Evolutionary conservation across 2,329 filamentous ascomycete species (phyloP).

Genomic region (Aspergillus ochraceus): DNA sequence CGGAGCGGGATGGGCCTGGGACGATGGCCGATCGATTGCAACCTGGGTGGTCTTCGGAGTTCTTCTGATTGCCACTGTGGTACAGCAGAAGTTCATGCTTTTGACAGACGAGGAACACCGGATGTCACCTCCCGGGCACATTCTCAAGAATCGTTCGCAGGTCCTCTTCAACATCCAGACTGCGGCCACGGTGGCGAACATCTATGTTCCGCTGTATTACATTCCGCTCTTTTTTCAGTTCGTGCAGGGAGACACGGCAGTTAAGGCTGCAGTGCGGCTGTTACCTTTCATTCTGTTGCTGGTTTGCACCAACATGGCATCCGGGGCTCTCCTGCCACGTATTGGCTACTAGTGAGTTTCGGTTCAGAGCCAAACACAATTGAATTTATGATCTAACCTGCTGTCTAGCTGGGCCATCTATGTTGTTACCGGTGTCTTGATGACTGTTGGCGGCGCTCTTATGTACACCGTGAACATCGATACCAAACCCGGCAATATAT

Average conservation of each 20-base stretch:
- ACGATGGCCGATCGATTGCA: not conserved
- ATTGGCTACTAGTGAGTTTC: not conserved
- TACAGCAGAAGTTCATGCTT: not conserved
- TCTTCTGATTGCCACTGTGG: not conserved
- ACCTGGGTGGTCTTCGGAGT: not conserved
- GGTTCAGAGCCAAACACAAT: not conserved
- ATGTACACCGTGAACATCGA: not conserved
- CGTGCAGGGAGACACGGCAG: slow-evolving; percentile 39
- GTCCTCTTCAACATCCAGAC: slow-evolving; percentile 32
- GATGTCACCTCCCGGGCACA: slow-evolving; percentile 24
- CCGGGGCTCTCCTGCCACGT: not conserved
- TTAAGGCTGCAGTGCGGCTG: slow-evolving; percentile 24
- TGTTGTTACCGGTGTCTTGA: not conserved
- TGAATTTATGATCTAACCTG: not conserved
- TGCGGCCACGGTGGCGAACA: slow-evolving; percentile 19
- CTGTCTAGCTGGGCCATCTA: not conserved
- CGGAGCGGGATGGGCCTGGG: not conserved
- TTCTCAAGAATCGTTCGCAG: slow-evolving; percentile 36
- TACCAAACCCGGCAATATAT: not conserved
- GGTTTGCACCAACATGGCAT: slow-evolving; percentile 8
- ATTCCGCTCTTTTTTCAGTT: slow-evolving; percentile 58
- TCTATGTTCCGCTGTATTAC: slow-evolving; percentile 42
- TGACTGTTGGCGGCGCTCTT: not conserved
- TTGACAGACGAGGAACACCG: not conserved
- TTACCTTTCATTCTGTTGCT: slow-evolving; percentile 29